phyloP scores from a whole-genome alignment of 106 monocot species.

The Xerophyta viscosa region DNA sequence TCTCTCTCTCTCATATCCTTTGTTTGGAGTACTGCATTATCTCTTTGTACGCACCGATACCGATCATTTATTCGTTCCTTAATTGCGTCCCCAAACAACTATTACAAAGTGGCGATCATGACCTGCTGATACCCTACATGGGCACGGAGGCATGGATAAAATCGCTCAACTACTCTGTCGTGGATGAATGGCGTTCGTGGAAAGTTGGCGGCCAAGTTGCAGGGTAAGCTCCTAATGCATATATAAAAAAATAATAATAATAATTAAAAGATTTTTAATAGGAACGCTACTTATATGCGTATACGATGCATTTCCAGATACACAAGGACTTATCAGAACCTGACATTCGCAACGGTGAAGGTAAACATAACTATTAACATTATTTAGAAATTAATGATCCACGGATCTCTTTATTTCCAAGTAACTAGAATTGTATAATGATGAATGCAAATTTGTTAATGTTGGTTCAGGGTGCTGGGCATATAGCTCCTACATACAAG shows the following conservation, averaged over 20 bases:
- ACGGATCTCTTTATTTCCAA: too few species aligned
- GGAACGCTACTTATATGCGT: background rate
- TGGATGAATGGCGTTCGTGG: slow-evolving; percentile 62
- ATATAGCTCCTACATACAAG: slow-evolving; percentile 39
- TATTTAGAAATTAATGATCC: too few species aligned
- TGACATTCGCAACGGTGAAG: slow-evolving; percentile 68
- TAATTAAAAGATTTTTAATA: too few species aligned
- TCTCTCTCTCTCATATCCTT: too few species aligned
- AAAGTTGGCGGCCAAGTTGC: slow-evolving; percentile 45
- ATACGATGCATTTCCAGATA: slow-evolving; percentile 37
- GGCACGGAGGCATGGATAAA: slow-evolving; percentile 54
- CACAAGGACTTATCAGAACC: slow-evolving; percentile 37
- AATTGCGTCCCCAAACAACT: background rate
- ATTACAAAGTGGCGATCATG: slow-evolving; percentile 55
- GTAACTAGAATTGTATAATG: background rate
- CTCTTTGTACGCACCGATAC: too few species aligned
- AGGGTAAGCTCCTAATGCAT: slow-evolving; percentile 24
- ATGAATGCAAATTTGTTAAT: background rate
- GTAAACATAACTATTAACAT: too few species aligned
- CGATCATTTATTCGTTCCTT: background rate
- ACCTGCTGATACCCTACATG: slow-evolving; percentile 19
- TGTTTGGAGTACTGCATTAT: too few species aligned
- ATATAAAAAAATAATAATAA: too few species aligned
- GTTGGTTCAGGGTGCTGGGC: slow-evolving; percentile 62
- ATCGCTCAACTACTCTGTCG: slow-evolving; percentile 38